phyloP scores from a whole-genome alignment of 2,329 filamentous ascomycete genomes.

The Malbranchea zuffiana region DNA sequence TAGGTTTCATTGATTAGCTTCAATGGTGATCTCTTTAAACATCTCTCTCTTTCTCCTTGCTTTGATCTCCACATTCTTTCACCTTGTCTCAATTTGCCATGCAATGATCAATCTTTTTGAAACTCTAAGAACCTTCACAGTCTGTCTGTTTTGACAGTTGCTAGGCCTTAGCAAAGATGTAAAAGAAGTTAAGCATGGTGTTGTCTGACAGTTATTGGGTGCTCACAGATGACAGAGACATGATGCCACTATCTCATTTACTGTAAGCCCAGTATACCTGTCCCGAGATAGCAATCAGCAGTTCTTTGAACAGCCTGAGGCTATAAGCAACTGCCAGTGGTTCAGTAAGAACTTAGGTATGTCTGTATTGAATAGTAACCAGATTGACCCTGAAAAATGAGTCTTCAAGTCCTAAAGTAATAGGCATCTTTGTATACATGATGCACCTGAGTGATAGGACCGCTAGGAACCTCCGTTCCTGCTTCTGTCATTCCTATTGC shows the following conservation, averaged over 20 bases:
- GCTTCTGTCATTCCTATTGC: too few species aligned
- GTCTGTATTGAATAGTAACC: too few species aligned
- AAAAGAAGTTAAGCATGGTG: background rate
- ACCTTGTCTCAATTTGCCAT: background rate
- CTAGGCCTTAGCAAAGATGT: background rate
- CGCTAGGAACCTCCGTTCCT: too few species aligned
- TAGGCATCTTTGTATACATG: too few species aligned
- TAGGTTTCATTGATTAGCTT: background rate
- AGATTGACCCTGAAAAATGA: too few species aligned
- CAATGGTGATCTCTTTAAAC: slow-evolving; percentile 5
- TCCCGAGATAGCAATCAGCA: too few species aligned
- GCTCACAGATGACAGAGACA: background rate
- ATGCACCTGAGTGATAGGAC: too few species aligned
- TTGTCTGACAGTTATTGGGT: background rate
- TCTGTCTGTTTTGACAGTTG: background rate
- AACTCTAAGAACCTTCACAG: background rate
- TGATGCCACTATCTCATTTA: background rate
- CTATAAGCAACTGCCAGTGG: too few species aligned
- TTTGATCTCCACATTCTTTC: slow-evolving; percentile 3
- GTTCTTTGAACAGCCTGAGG: too few species aligned
- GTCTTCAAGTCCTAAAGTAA: too few species aligned
- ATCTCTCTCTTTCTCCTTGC: slow-evolving; percentile 3
- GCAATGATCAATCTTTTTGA: background rate
- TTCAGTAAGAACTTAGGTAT: too few species aligned
- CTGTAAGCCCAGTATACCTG: too few species aligned